Conservation (phyloP, 345 rosid genomes). For the Anastatica hierochuntica region DNA sequence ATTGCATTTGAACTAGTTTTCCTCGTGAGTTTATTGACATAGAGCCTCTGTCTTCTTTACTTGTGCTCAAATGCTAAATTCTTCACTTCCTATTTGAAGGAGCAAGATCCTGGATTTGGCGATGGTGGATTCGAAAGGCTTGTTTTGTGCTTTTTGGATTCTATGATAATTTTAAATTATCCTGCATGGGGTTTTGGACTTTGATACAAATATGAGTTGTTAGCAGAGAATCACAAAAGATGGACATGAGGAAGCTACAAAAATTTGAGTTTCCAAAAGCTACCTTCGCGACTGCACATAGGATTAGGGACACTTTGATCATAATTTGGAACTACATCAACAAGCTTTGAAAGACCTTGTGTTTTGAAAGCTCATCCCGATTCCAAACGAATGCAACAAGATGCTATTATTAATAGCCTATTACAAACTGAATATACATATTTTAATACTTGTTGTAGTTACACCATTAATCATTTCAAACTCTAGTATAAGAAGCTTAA, state of each 20-base stretch:
- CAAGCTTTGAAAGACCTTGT: too few species aligned
- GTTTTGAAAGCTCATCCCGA: too few species aligned
- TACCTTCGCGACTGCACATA: constrained; percentile 63
- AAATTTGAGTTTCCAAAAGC: constrained; percentile 64
- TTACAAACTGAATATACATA: too few species aligned
- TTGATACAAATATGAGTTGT: constrained; percentile 66
- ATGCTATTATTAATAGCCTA: too few species aligned
- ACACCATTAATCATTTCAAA: too few species aligned
- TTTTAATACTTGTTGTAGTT: too few species aligned
- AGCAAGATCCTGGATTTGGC: constrained; percentile 84
- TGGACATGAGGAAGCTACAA: constrained; percentile 76
- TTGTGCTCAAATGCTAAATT: constrained; percentile 6
- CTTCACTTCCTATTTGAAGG: constrained; percentile 30
- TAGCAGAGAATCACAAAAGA: constrained; percentile 67
- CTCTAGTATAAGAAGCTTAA: too few species aligned
- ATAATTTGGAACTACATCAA: constrained; percentile 65
- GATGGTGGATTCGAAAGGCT: constrained; percentile 82
- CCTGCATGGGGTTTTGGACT: constrained; percentile 90
- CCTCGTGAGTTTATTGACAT: neutral
- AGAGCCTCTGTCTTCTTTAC: neutral
- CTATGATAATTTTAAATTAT: constrained; percentile 63
- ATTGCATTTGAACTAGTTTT: neutral
- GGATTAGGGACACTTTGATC: constrained; percentile 56
- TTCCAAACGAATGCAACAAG: too few species aligned
- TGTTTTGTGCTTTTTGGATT: constrained; percentile 74